These are phyloP conservation scores for Suillus placidus DNA, from an alignment of 768 basidiomycete species.

Conservation along the genomic window DNA sequence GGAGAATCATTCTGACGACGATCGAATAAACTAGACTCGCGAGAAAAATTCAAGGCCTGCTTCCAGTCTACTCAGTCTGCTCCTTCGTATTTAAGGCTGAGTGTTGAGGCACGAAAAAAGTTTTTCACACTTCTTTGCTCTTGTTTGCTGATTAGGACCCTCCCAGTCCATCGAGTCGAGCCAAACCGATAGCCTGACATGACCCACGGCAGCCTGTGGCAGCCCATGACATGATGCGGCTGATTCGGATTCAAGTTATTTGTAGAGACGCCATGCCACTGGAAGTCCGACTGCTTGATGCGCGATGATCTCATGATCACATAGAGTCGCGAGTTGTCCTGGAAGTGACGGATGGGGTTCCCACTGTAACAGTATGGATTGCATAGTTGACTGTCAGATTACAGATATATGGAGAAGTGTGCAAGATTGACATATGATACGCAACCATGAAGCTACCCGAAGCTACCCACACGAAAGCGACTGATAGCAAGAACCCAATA, in stretches of 20 bases:
- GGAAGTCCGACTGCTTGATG: neutral
- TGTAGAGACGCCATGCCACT: neutral
- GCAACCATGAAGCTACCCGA: neutral
- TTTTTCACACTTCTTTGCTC: constrained; percentile 24
- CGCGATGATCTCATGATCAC: neutral
- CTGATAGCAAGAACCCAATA: neutral
- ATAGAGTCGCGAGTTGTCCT: neutral
- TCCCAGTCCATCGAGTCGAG: neutral
- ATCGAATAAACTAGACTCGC: neutral
- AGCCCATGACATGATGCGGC: neutral
- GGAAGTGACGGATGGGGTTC: neutral
- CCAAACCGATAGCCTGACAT: neutral
- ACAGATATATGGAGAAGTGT: neutral
- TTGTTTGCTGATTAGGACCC: constrained; percentile 18
- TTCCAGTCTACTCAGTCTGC: neutral
- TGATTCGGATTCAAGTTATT: neutral
- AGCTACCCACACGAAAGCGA: neutral
- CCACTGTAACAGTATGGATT: neutral
- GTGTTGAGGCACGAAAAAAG: constrained; percentile 11
- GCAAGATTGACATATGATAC: neutral
- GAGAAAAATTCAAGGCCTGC: neutral
- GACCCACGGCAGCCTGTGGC: too few species aligned
- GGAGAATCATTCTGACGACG: constrained; percentile 35
- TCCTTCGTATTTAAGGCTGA: constrained; percentile 3
- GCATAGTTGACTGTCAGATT: neutral